Percentiles rank a stretch among this genome's conserved stretches.
Conservation (phyloP, 306 rosid species). For the Fragaria nilgerrensis region DNA sequence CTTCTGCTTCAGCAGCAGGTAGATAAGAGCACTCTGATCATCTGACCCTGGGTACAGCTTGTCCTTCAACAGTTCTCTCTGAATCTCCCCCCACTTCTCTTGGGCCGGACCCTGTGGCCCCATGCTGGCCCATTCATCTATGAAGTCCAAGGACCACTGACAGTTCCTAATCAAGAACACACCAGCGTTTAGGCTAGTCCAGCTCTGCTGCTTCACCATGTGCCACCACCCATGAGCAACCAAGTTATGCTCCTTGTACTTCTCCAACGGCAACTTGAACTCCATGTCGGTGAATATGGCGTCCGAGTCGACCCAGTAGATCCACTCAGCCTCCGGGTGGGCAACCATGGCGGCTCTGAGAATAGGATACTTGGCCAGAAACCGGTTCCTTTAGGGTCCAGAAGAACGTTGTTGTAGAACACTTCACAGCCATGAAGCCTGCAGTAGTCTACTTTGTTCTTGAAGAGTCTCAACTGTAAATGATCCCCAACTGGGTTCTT, state of each 20-base stretch:
- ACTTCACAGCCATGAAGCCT: constrained; percentile 69
- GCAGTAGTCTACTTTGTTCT: constrained; percentile 86
- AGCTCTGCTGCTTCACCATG: constrained; percentile 53
- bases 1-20: constrained; percentile 45
- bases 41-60: constrained; percentile 77
- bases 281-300: constrained; percentile 88
- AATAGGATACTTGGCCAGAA: constrained; percentile 82
- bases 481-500: constrained; percentile 79
- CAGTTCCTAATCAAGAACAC: constrained; percentile 81
- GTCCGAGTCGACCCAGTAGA: constrained; percentile 98
- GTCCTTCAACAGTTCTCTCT: constrained; percentile 56
- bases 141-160: constrained; percentile 81
- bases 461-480: constrained; percentile 52
- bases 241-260: constrained; percentile 62
- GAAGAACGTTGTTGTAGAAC: constrained; percentile 63
- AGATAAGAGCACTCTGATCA: constrained; percentile 81
- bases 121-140: constrained; percentile 75
- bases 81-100: constrained; percentile 60
- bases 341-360: constrained; percentile 76
- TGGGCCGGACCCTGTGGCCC: constrained; percentile 70
- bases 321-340: constrained; percentile 92
- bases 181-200: constrained; percentile 94
- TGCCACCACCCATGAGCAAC: constrained; percentile 73
- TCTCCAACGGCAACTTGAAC: constrained; percentile 56
- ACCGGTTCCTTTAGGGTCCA: constrained; percentile 56